A percentile compares a stretch with the other conserved stretches of the same genome.
These are phyloP conservation scores for Aspergillus sergii DNA, from an alignment of 2,329 filamentous ascomycete genomes.

Conservation along the genomic window DNA sequence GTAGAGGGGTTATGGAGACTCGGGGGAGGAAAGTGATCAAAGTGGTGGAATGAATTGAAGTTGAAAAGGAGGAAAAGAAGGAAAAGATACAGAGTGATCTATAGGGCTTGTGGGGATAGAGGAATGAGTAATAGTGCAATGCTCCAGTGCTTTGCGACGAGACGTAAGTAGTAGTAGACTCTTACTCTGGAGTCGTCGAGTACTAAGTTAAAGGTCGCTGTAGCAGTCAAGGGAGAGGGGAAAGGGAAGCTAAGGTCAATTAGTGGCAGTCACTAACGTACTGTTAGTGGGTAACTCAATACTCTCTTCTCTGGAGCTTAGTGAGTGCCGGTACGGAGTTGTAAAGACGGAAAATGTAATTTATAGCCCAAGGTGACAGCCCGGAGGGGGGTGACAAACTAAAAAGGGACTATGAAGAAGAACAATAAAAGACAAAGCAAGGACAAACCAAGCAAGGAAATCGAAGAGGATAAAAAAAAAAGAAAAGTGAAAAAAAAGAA, in stretches of 20 bases:
- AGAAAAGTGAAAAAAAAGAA: constrained; percentile 7
- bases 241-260: constrained; percentile 1
- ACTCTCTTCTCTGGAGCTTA: constrained; percentile 4
- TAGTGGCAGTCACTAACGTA: constrained; percentile 3
- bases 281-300: constrained; percentile 1
- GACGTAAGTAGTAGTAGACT: background rate
- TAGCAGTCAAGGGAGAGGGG: background rate
- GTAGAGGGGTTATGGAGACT: constrained; percentile 5
- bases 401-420: constrained; percentile 13
- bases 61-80: constrained; percentile 2
- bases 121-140: constrained; percentile 13
- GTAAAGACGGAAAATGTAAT: background rate
- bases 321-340: background rate
- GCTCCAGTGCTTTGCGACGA: constrained; percentile 7
- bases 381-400: background rate
- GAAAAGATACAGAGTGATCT: constrained; percentile 3
- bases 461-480: background rate
- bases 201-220: constrained; percentile 2
- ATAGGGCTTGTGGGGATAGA: constrained; percentile 4
- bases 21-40: background rate
- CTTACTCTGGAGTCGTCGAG: constrained; percentile 1
- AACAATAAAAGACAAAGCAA: constrained; percentile 3
- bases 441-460: constrained; percentile 5
- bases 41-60: background rate
- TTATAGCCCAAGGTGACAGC: background rate